Evolutionary conservation across 2,329 filamentous ascomycete species (phyloP), one percentile per base, ranked within the genome.

Genomic region (Sphaerulina vaccinii): DNA sequence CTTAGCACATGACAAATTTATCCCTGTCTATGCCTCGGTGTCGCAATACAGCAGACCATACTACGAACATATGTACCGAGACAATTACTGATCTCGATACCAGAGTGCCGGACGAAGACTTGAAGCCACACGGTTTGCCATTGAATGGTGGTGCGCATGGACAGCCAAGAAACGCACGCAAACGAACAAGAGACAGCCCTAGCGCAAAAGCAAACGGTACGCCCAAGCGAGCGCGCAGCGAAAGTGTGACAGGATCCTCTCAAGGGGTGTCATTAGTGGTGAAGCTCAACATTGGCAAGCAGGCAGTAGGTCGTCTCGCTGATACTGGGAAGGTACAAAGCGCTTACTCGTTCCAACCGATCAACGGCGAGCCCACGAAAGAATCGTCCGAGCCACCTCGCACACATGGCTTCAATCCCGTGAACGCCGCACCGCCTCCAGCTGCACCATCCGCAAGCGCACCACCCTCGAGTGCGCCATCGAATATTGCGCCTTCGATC

Each of bases 141-240:
- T 21, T 40, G 27, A 23, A n/a, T 11, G 46, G 22, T 24, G 51
- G 51, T 22, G 36, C 15, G 9, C 40, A 50, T 47, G 37, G 44
- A 19, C 43, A 42, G 8, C 39, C 46, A 8, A 9, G 18, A n/a
- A 49, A 44, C 21, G 45, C 35, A 8, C 35, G 36, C 6, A 48
- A 48, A 5, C 45, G 45, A 15, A 35, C 23, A 15, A 35, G 45
- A 13, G 39, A 35, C 21, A 38, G 4, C 13, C 29, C 35, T 15
- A 21, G 16, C n/a, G 45, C 6, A 19, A 35, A 32, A 2, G 45
- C 19, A 9, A 38, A 38, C n/a, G 24, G 45, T 22, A 35, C 36
- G 21, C 18, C 44, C 19, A 53, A 53, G 35, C 37, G 51, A 18
- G 38, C 51, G n/a, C 51, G 51, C 32, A 48, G 51, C 23, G 51